phyloP scores from a whole-genome alignment of 2,329 filamentous ascomycete genomes.

The Penicillium digitatum region DNA sequence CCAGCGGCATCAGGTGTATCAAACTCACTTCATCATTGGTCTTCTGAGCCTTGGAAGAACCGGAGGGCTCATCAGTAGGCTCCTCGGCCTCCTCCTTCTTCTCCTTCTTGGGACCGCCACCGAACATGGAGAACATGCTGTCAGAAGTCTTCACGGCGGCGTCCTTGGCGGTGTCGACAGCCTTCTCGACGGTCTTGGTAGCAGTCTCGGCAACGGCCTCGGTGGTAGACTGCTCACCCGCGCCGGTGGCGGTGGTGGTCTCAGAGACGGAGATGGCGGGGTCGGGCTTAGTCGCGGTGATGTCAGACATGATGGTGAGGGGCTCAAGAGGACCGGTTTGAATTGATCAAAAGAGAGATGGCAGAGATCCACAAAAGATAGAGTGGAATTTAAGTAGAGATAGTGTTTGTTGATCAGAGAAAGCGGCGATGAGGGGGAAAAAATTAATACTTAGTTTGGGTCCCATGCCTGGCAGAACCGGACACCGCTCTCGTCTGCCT shows the following conservation, averaged over 20 bases:
- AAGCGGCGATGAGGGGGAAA: constrained; percentile 25
- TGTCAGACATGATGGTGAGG: constrained; percentile 41
- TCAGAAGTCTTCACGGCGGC: constrained; percentile 45
- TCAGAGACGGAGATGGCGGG: constrained; percentile 40
- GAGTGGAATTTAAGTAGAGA: constrained; percentile 11
- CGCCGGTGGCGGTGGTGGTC: constrained; percentile 32
- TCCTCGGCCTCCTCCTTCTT: constrained; percentile 76
- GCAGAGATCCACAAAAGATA: constrained; percentile 5
- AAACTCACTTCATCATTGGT: constrained; percentile 56
- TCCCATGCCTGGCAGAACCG: constrained; percentile 20
- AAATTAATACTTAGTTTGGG: constrained; percentile 26
- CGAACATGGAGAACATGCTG: constrained; percentile 95
- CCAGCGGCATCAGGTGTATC: constrained; percentile 13
- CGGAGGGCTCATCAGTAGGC: constrained; percentile 80
- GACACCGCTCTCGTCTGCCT: constrained; percentile 19
- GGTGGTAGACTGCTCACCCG: constrained; percentile 30
- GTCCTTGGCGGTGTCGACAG: constrained; percentile 38
- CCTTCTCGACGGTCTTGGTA: constrained; percentile 36
- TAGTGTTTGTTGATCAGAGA: constrained; percentile 23
- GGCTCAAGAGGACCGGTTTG: constrained; percentile 5
- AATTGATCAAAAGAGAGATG: constrained; percentile 4
- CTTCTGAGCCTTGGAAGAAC: constrained; percentile 77
- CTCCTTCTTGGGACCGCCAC: constrained; percentile 94
- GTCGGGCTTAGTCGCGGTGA: constrained; percentile 43
- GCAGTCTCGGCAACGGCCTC: constrained; percentile 36